phyloP scores from a whole-genome alignment of 2,329 filamentous ascomycete genomes.

The Pseudocercospora fijiensis region DNA sequence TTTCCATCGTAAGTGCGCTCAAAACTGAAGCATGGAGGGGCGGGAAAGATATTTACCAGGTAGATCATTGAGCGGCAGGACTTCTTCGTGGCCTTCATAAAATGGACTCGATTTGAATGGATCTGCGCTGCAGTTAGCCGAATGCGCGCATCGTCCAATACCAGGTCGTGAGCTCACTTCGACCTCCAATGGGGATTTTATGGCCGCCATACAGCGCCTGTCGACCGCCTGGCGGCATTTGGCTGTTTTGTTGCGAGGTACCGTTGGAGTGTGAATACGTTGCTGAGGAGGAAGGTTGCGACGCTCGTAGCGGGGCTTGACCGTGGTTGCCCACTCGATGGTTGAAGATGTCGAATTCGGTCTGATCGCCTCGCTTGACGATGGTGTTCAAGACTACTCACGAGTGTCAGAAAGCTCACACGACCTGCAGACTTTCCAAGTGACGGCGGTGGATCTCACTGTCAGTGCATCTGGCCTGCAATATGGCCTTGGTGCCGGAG shows the following conservation, averaged over 20 bases:
- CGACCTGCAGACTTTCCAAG: not conserved
- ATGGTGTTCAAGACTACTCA: conserved; percentile 42
- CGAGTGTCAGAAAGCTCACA: not conserved
- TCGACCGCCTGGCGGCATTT: conserved; percentile 20
- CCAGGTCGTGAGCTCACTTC: conserved; percentile 22
- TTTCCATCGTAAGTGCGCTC: conserved; percentile 37
- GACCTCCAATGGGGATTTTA: conserved; percentile 18
- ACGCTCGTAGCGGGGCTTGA: conserved; percentile 21
- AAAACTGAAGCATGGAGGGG: conserved; percentile 3
- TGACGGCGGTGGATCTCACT: conserved; percentile 51
- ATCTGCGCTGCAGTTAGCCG: conserved; percentile 21
- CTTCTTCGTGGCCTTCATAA: conserved; percentile 65
- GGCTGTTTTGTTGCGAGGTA: conserved; percentile 4
- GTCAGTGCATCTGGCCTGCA: conserved; percentile 74
- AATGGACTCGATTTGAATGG: conserved; percentile 79
- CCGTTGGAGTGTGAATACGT: conserved; percentile 11
- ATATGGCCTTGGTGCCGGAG: conserved; percentile 78
- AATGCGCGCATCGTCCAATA: not conserved
- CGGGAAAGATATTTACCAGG: conserved; percentile 60
- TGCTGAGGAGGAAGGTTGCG: conserved; percentile 11
- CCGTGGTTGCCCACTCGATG: conserved; percentile 46
- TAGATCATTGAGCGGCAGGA: conserved; percentile 66
- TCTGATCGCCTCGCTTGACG: conserved; percentile 38
- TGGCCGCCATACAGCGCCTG: conserved; percentile 16
- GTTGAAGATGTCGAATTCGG: conserved; percentile 41